These are phyloP conservation scores for Russula olivacea DNA, from an alignment of 768 basidiomycete species.

Conservation along the genomic window DNA sequence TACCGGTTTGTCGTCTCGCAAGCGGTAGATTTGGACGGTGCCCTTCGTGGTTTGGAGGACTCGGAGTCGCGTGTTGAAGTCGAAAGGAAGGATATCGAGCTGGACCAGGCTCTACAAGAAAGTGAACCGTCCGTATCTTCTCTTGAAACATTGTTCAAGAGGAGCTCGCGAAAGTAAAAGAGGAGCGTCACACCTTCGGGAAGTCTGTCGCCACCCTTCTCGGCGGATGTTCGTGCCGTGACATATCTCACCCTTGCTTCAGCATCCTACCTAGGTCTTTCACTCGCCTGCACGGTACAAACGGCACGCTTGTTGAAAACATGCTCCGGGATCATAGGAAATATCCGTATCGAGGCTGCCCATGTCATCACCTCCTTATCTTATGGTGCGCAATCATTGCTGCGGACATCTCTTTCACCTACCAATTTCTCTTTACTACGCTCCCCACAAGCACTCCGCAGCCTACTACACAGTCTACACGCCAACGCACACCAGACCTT, in stretches of 20 bases:
- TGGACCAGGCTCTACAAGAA: conserved; percentile 81
- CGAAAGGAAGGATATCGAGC: conserved; percentile 71
- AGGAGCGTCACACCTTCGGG: conserved; percentile 66
- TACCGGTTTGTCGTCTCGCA: conserved; percentile 63
- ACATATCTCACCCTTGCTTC: conserved; percentile 37
- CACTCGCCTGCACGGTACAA: too few species aligned
- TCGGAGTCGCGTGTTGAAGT: conserved; percentile 57
- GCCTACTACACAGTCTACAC: conserved; percentile 51
- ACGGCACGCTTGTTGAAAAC: too few species aligned
- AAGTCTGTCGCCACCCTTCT: conserved; percentile 27
- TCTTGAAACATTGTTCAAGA: conserved; percentile 48
- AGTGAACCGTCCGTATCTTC: conserved; percentile 57
- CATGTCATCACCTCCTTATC: conserved; percentile 70
- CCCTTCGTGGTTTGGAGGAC: conserved; percentile 64
- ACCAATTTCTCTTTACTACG: conserved; percentile 36
- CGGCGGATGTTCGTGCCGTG: conserved; percentile 9
- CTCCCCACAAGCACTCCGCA: conserved; percentile 53
- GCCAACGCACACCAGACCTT: conserved; percentile 52
- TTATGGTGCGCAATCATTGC: conserved; percentile 41
- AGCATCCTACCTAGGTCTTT: too few species aligned
- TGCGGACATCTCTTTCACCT: neutral
- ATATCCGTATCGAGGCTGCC: conserved; percentile 64
- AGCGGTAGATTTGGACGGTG: conserved; percentile 46
- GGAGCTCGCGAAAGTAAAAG: conserved; percentile 51
- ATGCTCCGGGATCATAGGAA: conserved; percentile 39